Base-by-base conservation (phyloP, 1,284 basidiomycete genomes). In the Malassezia sp. region DNA sequence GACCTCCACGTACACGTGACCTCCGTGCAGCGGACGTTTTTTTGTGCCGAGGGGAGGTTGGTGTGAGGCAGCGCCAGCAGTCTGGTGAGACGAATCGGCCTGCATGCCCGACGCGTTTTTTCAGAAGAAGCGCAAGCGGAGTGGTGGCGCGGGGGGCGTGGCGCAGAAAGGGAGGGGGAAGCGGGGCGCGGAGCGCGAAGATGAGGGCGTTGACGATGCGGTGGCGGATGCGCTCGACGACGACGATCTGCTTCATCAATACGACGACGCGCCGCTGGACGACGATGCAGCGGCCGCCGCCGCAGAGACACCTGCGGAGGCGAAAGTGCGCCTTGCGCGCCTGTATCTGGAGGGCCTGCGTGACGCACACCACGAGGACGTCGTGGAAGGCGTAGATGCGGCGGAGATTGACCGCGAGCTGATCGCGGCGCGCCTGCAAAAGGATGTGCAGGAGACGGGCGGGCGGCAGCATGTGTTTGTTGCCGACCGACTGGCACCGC, bases 331-430 rank as follows among this genome's bases (percentile, higher is more conserved):
- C 48, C 73, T 97, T 21, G 90, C 91, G 3, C 83, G 87, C 69
- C 73, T 90, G 55, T 96, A 97, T 71, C 73, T 99, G 35, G 81
- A 89, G 49, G 82, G 78, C 48, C 80, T 96, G 14, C 50, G 42
- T 29, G 35, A 35, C 14, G 49, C 27, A 7, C 43, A 38, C 1
- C 49, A 45, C 2, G 7, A 24, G 29, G 56, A 59, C 48, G 59
- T 45, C 40, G 58, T 56, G 18, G 53, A 59, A 28, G 61, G 61
- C 39, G 86, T 82, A 54, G 90, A 97, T 65, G 91, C 91, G 2
- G 87, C 85, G 0, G 87, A 90, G 56, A 81, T 91, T 38, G 90
- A 96, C 74, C 78, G 80, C 57, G 89, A 95, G 54, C 77, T 93
- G 56, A 86, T 97, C 53, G 85, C 86, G 33, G 78, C 87, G 14